A percentile compares a stretch with the other conserved stretches of the same genome.
Evolutionary conservation across 495 filamentous ascomycete species (phyloP).

Genomic region (Podospora sp.): DNA sequence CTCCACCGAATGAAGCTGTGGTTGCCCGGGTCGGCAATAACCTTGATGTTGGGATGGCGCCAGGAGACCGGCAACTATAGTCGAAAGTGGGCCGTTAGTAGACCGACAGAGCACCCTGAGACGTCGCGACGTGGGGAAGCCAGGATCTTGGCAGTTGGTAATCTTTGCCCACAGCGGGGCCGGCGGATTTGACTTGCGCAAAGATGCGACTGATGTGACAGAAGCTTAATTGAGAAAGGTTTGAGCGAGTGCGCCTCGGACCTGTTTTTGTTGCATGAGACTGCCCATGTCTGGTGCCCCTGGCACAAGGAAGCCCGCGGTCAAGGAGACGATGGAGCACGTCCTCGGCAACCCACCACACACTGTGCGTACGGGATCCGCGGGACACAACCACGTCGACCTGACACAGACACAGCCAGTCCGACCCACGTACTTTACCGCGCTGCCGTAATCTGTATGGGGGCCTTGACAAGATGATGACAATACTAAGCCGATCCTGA

Average conservation of each 20-base stretch:
- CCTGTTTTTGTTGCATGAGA: slow-evolving; percentile 5
- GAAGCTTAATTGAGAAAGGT: slow-evolving; percentile 30
- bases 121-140: slow-evolving; percentile 25
- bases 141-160: slow-evolving; percentile 23
- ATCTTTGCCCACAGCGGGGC: slow-evolving; percentile 18
- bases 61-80: slow-evolving; percentile 10
- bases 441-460: not conserved
- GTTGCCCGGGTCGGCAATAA: slow-evolving; percentile 17
- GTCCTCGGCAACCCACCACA: not conserved
- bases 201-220: slow-evolving; percentile 23
- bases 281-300: not conserved
- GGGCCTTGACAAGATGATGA: not conserved
- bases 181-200: not conserved
- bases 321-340: not conserved
- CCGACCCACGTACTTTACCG: not conserved
- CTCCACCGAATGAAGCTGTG: slow-evolving; percentile 16
- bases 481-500: not conserved
- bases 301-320: not conserved
- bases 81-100: slow-evolving; percentile 11
- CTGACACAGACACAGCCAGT: not conserved
- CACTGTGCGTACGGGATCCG: not conserved
- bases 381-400: not conserved
- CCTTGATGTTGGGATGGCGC: not conserved
- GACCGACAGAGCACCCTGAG: slow-evolving; percentile 19
- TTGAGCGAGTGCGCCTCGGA: slow-evolving; percentile 10